phyloP scores from a whole-genome alignment of 1,284 basidiomycete genomes.

The Bjerkandera adusta region DNA sequence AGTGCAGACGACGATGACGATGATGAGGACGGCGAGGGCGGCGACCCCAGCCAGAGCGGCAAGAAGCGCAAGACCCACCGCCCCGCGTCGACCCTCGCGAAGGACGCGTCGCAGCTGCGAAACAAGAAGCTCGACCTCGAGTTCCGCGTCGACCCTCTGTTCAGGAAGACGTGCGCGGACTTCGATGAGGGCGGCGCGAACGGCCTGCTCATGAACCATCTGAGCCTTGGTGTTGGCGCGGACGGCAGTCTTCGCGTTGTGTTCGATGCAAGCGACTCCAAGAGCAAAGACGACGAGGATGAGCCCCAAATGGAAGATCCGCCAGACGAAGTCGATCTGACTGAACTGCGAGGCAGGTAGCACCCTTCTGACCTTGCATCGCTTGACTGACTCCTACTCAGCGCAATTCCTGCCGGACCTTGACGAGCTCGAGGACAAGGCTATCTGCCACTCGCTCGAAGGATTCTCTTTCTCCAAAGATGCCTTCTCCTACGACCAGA shows the following conservation, averaged over 20 bases:
- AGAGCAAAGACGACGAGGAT: conserved; percentile 77
- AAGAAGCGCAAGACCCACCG: conserved; percentile 67
- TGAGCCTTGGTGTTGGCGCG: conserved; percentile 71
- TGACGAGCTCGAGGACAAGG: conserved; percentile 59
- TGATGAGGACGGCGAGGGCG: conserved; percentile 58
- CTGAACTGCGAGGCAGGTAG: conserved; percentile 62
- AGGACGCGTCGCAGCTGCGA: conserved; percentile 77
- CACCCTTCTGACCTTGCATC: conserved; percentile 16
- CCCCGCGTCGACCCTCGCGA: conserved; percentile 81
- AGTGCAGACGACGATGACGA: conserved; percentile 59
- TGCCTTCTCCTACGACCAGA: conserved; percentile 60
- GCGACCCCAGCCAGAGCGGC: conserved; percentile 36
- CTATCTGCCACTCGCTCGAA: conserved; percentile 78
- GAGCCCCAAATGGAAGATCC: conserved; percentile 55
- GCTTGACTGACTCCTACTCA: conserved; percentile 23
- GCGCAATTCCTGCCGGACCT: conserved; percentile 71
- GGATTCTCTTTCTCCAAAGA: conserved; percentile 78
- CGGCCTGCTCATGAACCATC: conserved; percentile 91
- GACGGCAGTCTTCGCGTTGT: conserved; percentile 89
- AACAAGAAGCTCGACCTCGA: conserved; percentile 95
- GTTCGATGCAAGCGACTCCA: conserved; percentile 94
- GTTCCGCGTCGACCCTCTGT: conserved; percentile 94
- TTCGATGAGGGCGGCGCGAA: conserved; percentile 98
- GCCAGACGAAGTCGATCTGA: conserved; percentile 67
- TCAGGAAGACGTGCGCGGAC: conserved; percentile 97